These are phyloP conservation scores for Fusarium euwallaceae DNA, from an alignment of 2,329 filamentous ascomycete genomes.

Conservation along the genomic window DNA sequence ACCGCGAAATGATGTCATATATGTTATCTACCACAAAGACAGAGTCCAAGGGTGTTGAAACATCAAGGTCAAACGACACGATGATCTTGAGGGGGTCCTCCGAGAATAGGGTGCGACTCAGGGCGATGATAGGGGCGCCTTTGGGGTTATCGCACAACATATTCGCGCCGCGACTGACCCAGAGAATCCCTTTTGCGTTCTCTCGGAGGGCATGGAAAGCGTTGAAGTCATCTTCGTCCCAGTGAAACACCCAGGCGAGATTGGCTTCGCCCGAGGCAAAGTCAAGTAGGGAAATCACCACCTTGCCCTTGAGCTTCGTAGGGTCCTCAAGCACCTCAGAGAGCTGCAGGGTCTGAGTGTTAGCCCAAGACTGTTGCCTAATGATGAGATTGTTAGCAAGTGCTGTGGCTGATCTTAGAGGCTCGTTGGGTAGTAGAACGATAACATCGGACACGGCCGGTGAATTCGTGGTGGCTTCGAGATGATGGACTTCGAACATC, in stretches of 20 bases:
- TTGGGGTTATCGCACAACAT: conserved; percentile 52
- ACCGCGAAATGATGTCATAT: conserved; percentile 42
- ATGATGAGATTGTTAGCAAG: conserved; percentile 25
- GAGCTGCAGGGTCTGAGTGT: conserved; percentile 12
- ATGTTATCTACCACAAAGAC: conserved; percentile 31
- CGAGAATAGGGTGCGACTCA: conserved; percentile 63
- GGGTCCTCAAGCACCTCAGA: conserved; percentile 26
- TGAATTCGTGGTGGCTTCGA: not conserved
- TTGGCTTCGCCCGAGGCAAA: conserved; percentile 45
- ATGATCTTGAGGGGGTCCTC: conserved; percentile 61
- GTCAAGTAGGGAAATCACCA: conserved; percentile 64
- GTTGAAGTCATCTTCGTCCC: conserved; percentile 56
- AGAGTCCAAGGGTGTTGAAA: conserved; percentile 15
- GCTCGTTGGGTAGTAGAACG: conserved; percentile 34
- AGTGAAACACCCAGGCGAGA: conserved; percentile 52
- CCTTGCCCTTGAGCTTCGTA: conserved; percentile 38
- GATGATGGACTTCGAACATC: conserved; percentile 10
- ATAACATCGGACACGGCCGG: conserved; percentile 13
- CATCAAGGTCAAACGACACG: conserved; percentile 56
- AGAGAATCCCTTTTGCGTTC: conserved; percentile 57
- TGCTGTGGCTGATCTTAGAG: not conserved
- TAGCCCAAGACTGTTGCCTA: not conserved
- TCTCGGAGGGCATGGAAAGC: conserved; percentile 57
- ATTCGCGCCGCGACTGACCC: conserved; percentile 61
- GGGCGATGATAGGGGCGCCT: conserved; percentile 58